Percentiles rank a stretch among this genome's conserved stretches.
Evolutionary conservation across 345 rosid genomes (phyloP).

Genomic region (Hibiscus mutabilis): DNA sequence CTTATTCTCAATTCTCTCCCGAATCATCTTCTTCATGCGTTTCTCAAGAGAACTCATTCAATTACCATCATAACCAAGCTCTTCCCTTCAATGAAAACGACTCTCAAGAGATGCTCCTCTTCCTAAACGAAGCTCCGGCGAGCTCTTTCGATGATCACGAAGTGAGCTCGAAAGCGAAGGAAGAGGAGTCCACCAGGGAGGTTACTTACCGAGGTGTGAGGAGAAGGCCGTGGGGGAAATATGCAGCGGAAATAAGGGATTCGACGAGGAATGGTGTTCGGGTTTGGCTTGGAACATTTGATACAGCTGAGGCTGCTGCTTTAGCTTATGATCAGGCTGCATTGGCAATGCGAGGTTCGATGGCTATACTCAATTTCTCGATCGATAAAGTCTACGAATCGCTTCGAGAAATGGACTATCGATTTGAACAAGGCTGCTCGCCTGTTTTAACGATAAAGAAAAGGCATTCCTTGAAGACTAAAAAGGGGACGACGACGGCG

Average conservation of each 20-base stretch:
- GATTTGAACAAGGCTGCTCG: conserved; percentile 30
- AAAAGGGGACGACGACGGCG: conserved; percentile 19
- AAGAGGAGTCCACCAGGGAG: conserved; percentile 16
- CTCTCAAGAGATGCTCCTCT: conserved; percentile 55
- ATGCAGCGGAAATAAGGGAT: conserved; percentile 63
- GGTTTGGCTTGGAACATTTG: conserved; percentile 65
- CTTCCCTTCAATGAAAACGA: conserved; percentile 62
- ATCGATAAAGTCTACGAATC: conserved; percentile 35
- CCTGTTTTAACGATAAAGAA: conserved; percentile 53
- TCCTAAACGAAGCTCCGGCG: conserved; percentile 24
- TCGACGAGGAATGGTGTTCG: conserved; percentile 55
- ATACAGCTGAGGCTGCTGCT: conserved; percentile 61
- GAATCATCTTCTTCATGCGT: conserved; percentile 23
- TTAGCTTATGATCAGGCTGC: conserved; percentile 72
- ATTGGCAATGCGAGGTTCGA: conserved; percentile 48
- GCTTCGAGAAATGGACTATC: conserved; percentile 32
- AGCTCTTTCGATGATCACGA: conserved; percentile 25
- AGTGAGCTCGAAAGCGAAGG: conserved; percentile 20
- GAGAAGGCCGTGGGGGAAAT: conserved; percentile 62
- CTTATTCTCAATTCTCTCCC: conserved; percentile 22
- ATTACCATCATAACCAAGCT: conserved; percentile 10
- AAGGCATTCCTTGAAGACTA: conserved; percentile 39
- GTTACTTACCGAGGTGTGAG: conserved; percentile 49
- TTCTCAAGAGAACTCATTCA: conserved; percentile 15
- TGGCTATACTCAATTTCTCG: conserved; percentile 51